Percentiles rank a stretch among this genome's conserved stretches.
Conservation (phyloP, 2,329 filamentous ascomycete genomes). For the Pyrenochaeta sp. region DNA sequence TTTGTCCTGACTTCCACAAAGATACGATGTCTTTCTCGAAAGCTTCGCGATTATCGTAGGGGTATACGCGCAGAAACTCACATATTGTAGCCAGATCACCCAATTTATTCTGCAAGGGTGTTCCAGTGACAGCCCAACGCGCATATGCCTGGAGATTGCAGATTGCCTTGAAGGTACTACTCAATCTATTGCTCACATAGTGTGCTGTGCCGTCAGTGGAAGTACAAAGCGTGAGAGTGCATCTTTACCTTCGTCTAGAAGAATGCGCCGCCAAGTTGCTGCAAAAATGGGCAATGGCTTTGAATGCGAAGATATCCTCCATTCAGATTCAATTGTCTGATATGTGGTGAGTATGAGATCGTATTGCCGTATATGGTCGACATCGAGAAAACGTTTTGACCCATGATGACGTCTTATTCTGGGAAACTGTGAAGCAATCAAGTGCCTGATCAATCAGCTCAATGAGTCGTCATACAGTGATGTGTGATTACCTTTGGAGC, state of each 20-base stretch:
- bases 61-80: conserved; percentile 14
- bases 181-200: conserved; percentile 1
- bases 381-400: not conserved
- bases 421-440: not conserved
- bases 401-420: conserved; percentile 1
- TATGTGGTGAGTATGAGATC: conserved; percentile 12
- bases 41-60: conserved; percentile 30
- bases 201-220: not conserved
- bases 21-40: conserved; percentile 52
- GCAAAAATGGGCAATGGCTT: conserved; percentile 23
- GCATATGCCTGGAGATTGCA: conserved; percentile 52
- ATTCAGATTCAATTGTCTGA: conserved; percentile 10
- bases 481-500: not conserved
- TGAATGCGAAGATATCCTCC: not conserved
- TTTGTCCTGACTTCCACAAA: conserved; percentile 50
- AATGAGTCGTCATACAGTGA: too few relatives aligned
- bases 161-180: conserved; percentile 41
- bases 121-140: conserved; percentile 63
- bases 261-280: conserved; percentile 49
- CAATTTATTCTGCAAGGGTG: conserved; percentile 33
- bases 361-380: not conserved
- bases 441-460: not conserved
- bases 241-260: conserved; percentile 37
- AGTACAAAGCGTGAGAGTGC: conserved; percentile 13
- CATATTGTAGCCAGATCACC: conserved; percentile 13